phyloP scores from a whole-genome alignment of 1,139 yeast genomes.

The Debaryomyces robertsiae region DNA sequence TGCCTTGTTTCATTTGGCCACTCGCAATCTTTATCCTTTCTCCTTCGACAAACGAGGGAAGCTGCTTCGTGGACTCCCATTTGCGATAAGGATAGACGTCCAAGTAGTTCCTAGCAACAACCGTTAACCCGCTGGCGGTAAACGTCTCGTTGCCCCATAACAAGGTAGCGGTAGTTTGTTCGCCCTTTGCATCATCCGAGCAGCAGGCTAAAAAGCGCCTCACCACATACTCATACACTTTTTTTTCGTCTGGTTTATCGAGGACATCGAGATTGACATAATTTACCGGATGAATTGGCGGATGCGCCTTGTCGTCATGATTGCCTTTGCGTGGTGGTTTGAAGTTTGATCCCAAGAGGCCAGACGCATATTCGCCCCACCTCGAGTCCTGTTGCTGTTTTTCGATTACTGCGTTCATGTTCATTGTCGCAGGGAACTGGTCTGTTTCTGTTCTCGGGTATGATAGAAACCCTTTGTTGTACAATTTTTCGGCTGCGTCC shows the following conservation, averaged over 20 bases:
- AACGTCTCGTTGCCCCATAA: constrained; percentile 82
- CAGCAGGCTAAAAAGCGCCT: constrained; percentile 91
- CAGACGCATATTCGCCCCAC: constrained; percentile 53
- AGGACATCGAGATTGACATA: constrained; percentile 38
- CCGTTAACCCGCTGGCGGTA: constrained; percentile 69
- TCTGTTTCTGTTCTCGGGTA: constrained; percentile 99
- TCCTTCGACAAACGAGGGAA: constrained; percentile 67
- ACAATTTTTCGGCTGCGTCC: constrained; percentile 83
- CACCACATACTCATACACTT: constrained; percentile 84
- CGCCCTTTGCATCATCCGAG: constrained; percentile 86
- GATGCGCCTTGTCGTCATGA: constrained; percentile 95
- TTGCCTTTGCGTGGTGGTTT: constrained; percentile 73
- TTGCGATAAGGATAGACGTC: constrained; percentile 77
- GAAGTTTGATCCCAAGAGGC: constrained; percentile 39
- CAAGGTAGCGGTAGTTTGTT: constrained; percentile 59
- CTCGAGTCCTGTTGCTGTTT: constrained; percentile 55
- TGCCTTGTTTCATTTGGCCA: constrained; percentile 69
- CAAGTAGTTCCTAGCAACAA: constrained; percentile 70
- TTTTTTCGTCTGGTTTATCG: constrained; percentile 54
- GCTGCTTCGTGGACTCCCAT: constrained; percentile 69
- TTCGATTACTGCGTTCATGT: constrained; percentile 58
- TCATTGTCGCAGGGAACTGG: constrained; percentile 74
- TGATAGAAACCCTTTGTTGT: constrained; percentile 82
- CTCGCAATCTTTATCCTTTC: constrained; percentile 56
- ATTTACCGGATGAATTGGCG: constrained; percentile 93